Evolutionary conservation across 2,329 filamentous ascomycete species (phyloP).

Genomic region (Chaetothyriales sp.): DNA sequence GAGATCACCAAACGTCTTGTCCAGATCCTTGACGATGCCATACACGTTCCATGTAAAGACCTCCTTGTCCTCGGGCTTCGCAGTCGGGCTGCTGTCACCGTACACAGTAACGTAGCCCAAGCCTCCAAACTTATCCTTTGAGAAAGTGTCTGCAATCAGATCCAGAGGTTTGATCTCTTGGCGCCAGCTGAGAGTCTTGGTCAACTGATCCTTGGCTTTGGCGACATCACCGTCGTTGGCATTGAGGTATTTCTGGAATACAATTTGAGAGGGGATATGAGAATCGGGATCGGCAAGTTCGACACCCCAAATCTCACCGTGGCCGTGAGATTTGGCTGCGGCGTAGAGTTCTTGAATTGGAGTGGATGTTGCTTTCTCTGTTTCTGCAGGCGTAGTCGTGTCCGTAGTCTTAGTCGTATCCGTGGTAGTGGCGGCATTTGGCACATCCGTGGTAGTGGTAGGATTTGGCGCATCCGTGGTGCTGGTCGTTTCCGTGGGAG

Average conservation of each 20-base stretch:
- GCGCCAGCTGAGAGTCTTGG: slow-evolving; percentile 69
- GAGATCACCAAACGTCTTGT: slow-evolving; percentile 66
- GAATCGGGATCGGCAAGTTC: slow-evolving; percentile 36
- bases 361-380: slow-evolving; percentile 4
- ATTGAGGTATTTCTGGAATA: slow-evolving; percentile 86
- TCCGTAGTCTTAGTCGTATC: background rate
- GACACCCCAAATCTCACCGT: slow-evolving; percentile 82
- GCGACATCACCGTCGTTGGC: slow-evolving; percentile 67
- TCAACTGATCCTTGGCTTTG: slow-evolving; percentile 65
- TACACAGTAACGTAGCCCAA: slow-evolving; percentile 73
- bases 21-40: slow-evolving; percentile 68
- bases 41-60: slow-evolving; percentile 91
- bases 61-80: slow-evolving; percentile 35
- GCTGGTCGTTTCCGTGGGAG: background rate
- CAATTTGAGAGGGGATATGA: slow-evolving; percentile 63
- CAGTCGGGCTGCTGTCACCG: slow-evolving; percentile 4
- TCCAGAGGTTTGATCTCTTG: slow-evolving; percentile 59
- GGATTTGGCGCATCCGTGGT: background rate
- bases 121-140: slow-evolving; percentile 56
- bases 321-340: slow-evolving; percentile 26
- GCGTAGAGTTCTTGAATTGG: slow-evolving; percentile 16
- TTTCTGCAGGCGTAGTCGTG: background rate
- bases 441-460: too few species aligned
- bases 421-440: background rate
- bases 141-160: slow-evolving; percentile 50